Evolutionary conservation across 257 asterid genomes (phyloP).

Genomic region (Salvia rosmarinus): DNA sequence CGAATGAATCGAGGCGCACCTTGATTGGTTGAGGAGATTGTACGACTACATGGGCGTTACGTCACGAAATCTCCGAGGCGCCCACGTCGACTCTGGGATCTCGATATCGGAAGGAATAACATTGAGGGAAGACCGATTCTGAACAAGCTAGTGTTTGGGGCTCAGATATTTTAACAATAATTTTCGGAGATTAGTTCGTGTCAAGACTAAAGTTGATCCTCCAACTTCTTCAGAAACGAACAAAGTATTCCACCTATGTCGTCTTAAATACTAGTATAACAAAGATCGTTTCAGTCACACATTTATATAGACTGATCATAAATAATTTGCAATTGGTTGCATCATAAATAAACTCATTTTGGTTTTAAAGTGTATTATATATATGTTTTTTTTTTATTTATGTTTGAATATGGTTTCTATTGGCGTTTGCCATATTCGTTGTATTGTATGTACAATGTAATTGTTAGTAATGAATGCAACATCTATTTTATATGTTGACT

Average conservation of each 20-base stretch:
- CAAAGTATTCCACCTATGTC: slow-evolving; percentile 43
- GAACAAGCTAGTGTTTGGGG: slow-evolving; percentile 34
- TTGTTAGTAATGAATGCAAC: too few species aligned
- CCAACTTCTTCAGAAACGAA: slow-evolving; percentile 36
- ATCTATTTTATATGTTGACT: too few species aligned
- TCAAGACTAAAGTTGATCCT: slow-evolving; percentile 40
- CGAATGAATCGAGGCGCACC: slow-evolving; percentile 9
- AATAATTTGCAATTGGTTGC: too few species aligned
- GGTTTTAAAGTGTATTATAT: too few species aligned
- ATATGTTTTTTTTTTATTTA: too few species aligned
- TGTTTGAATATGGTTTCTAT: too few species aligned
- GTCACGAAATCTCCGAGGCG: slow-evolving; percentile 40
- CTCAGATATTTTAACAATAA: slow-evolving; percentile 37
- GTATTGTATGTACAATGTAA: too few species aligned
- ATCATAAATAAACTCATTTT: too few species aligned
- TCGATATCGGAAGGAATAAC: slow-evolving; percentile 41
- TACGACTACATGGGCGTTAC: slow-evolving; percentile 38
- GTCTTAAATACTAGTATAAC: too few species aligned
- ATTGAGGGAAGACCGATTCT: slow-evolving; percentile 31
- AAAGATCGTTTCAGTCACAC: too few species aligned
- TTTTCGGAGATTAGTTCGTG: slow-evolving; percentile 37
- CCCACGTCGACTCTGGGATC: slow-evolving; percentile 46
- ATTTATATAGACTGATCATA: too few species aligned
- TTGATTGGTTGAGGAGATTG: slow-evolving; percentile 35
- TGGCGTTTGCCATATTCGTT: too few species aligned